A percentile compares a stretch with the other conserved stretches of the same genome.
These are phyloP conservation scores for Ophiocordyceps polyrhachis-furcata DNA, from an alignment of 2,329 filamentous ascomycete species.

Conservation along the genomic window DNA sequence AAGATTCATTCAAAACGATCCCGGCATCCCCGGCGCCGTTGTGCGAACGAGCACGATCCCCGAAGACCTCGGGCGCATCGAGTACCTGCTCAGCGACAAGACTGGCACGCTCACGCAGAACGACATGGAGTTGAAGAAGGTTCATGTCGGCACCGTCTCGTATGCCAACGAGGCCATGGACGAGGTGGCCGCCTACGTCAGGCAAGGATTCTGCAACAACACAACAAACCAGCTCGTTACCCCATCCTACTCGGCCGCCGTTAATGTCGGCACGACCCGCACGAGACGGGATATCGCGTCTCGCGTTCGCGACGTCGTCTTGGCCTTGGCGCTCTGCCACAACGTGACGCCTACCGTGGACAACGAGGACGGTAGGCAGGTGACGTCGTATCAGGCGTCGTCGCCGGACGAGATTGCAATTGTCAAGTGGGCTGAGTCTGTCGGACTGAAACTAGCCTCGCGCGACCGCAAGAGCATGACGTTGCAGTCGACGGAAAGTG, in stretches of 20 bases:
- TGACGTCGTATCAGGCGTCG: conserved; percentile 86
- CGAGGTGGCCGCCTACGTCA: conserved; percentile 73
- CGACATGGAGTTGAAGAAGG: conserved; percentile 97
- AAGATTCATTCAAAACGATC: conserved; percentile 82
- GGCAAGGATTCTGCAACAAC: conserved; percentile 55
- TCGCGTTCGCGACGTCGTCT: conserved; percentile 77
- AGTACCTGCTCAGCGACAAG: conserved; percentile 93
- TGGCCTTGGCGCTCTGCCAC: conserved; percentile 85
- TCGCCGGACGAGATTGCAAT: conserved; percentile 98
- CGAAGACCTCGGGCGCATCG: conserved; percentile 85
- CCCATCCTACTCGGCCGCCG: conserved; percentile 47
- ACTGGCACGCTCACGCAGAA: conserved; percentile 97
- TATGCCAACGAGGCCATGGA: conserved; percentile 99
- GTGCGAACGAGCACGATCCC: conserved; percentile 95
- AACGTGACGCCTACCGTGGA: conserved; percentile 80
- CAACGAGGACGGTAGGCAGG: conserved; percentile 55
- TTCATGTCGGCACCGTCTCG: conserved; percentile 93
- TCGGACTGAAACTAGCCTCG: conserved; percentile 67
- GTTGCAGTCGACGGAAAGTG: conserved; percentile 58
- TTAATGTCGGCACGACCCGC: conserved; percentile 49
- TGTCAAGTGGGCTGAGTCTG: conserved; percentile 83
- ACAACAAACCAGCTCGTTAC: conserved; percentile 43
- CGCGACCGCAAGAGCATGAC: conserved; percentile 77
- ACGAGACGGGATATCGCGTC: conserved; percentile 86
- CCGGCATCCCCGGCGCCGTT: conserved; percentile 77